Evolutionary conservation across 2,329 filamentous ascomycete genomes (phyloP), one percentile per base, ranked within the genome.

Genomic region (Aschersonia sp.): DNA sequence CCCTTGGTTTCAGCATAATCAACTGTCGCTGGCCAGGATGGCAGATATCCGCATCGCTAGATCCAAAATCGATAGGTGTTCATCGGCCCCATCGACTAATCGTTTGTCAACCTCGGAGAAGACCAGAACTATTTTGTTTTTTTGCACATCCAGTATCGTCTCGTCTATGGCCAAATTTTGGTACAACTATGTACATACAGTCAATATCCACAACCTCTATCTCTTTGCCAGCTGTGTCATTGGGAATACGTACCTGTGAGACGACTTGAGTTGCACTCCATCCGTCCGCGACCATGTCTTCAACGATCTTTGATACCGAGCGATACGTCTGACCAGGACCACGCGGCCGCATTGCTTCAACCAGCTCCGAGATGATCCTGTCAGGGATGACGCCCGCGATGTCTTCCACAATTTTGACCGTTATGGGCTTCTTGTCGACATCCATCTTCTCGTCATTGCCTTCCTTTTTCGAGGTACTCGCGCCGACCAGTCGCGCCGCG

Each of bases 71-170:
- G 86, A 87, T 30, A 98, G 70, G 62, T 98, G 90, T 67, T 98
- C 92, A 60, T 98, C 92, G 2, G 89, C 85, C 7, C 92, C 92
- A 63, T 99, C 94, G 5, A 95, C 84, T 44, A 98, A 67, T 54
- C 92, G 77, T 72, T 97, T 97, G 61, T 99, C 92, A 31, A 90
- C 75, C 63, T 97, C 89, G 1, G 89, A 96, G 60, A 98, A 98
- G 4, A 90, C 73, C 52, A 86, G 73, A 44, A 90, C 83, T 50
- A 98, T 90, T 62, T 83, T 83, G 60, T 90, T 94, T 69, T 98
- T 98, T 60, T 94, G 85, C 10, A 78, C 66, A 58, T 96, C 87
- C 0, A 80, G 78, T 30, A 96, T 82, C 6, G 81, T 75, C 63
- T 97, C 92, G 58, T 95, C 87, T 60, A 79, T 86, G 31, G 95